phyloP scores from a whole-genome alignment of 2,329 filamentous ascomycete species.

The Drechslerella dactyloides region DNA sequence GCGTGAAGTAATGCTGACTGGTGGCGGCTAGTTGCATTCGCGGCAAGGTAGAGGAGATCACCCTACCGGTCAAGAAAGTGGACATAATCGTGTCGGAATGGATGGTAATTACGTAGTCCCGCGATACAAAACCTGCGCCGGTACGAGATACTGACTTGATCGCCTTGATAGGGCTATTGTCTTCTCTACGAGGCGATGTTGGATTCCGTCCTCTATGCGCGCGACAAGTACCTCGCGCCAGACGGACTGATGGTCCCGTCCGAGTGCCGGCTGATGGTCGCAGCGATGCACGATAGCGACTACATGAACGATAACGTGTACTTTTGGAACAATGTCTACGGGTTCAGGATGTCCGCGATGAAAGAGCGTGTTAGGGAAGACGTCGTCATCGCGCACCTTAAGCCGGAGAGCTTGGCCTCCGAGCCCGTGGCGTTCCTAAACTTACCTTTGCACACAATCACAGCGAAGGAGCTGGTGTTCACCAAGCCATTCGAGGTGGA shows the following conservation, averaged over 20 bases:
- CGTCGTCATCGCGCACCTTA: constrained; percentile 76
- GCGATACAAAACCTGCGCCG: background rate
- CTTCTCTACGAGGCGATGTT: constrained; percentile 96
- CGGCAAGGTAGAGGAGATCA: constrained; percentile 87
- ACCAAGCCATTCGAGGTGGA: constrained; percentile 70
- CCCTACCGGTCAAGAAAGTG: constrained; percentile 76
- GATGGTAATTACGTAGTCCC: constrained; percentile 67
- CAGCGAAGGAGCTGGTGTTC: constrained; percentile 76
- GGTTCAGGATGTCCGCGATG: constrained; percentile 94
- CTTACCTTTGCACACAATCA: constrained; percentile 77
- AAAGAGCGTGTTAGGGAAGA: constrained; percentile 80
- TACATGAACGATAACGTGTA: constrained; percentile 77
- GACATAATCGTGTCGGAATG: constrained; percentile 96
- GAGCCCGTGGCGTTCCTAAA: constrained; percentile 71
- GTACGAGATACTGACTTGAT: background rate
- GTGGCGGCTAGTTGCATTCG: constrained; percentile 66
- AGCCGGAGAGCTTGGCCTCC: constrained; percentile 67
- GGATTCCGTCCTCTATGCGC: constrained; percentile 84
- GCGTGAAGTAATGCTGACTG: constrained; percentile 5
- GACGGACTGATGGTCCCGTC: constrained; percentile 85
- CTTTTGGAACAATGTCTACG: constrained; percentile 93
- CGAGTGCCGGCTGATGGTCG: constrained; percentile 80
- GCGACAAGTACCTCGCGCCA: constrained; percentile 81
- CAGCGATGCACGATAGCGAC: constrained; percentile 77
- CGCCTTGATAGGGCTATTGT: constrained; percentile 69